Base-by-base conservation (phyloP, 768 basidiomycete species). In the Boletellus ananas region DNA sequence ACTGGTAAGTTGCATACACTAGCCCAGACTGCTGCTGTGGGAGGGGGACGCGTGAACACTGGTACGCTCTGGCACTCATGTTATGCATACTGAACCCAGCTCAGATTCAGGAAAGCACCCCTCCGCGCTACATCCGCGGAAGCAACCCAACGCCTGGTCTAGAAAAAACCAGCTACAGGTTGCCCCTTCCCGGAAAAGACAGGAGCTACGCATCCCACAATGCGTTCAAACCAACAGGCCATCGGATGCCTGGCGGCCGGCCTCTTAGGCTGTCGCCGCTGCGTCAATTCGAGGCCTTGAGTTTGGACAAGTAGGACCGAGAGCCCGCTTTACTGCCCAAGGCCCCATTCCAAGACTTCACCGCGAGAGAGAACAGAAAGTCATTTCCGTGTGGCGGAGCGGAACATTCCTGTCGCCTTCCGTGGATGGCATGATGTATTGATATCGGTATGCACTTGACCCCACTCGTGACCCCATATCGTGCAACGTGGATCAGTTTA, bases 321-420 rank as follows among this genome's bases (percentile, higher is more conserved):
- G 43, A 43, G 29, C 47, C 45, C 47, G 17, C 20, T 39, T 39
- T 43, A 27, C 39, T 27, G 27, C 39, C 47, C 6, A 17, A 23
- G 33, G 43, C 34, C 44, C 46, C 41, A 38, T 37, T 43, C 46
- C 43, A 37, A 27, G 49, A 42, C 43, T 18, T 14, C 23, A 45
- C 43, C 21, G 20, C 39, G 29, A 29, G 36, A 47, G 36, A 29
- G 45, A 43, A 39, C 40, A n/a, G 27, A 23, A 8, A 14, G 49
- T 45, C 58, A 45, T 52, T 29, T 44, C 58, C 54, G 54, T 37
- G 38, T 45, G 46, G 43, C 17, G 47, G 50, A 55, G 45, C 21
- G 20, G 44, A 45, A 43, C 45, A 34, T 29, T 34, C 44, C 17
- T 49, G 29, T 37, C 39, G 23, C 42, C 47, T 41, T 46, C 57